These are phyloP conservation scores for Cetraspora pellucida DNA, from an alignment of 192 early-diverging fungal species.

Conservation along the genomic window DNA sequence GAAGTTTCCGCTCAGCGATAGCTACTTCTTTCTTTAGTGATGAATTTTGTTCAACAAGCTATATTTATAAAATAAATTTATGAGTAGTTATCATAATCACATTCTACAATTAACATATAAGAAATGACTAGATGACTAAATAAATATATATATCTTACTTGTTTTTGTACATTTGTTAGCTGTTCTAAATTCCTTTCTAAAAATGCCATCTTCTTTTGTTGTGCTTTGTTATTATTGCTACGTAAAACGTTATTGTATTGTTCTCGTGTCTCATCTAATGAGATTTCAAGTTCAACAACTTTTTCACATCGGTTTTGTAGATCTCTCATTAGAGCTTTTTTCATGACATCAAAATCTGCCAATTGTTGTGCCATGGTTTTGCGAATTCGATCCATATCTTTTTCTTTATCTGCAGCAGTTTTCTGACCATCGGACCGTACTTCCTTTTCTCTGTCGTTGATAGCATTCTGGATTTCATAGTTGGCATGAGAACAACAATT, in stretches of 20 bases:
- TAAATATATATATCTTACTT: constrained; percentile 40
- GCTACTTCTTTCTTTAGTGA: constrained; percentile 93
- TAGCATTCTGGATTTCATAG: constrained; percentile 8
- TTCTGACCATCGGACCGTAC: constrained; percentile 33
- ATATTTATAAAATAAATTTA: background rate
- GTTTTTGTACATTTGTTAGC: constrained; percentile 93
- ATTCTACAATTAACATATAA: background rate
- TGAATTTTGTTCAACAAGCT: constrained; percentile 95
- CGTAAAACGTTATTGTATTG: constrained; percentile 87
- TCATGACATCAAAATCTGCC: constrained; percentile 96
- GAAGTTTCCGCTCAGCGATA: constrained; percentile 88
- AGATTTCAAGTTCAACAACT: constrained; percentile 97
- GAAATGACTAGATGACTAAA: background rate
- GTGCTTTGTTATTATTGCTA: constrained; percentile 79
- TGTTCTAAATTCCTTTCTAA: constrained; percentile 97
- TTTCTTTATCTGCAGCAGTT: constrained; percentile 64
- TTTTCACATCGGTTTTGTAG: constrained; percentile 97
- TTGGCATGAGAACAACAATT: background rate
- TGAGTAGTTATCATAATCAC: background rate
- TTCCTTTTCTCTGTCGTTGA: constrained; percentile 9
- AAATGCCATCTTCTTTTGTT: constrained; percentile 97
- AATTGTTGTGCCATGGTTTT: constrained; percentile 80
- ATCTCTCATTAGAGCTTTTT: constrained; percentile 97
- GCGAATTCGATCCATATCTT: constrained; percentile 78
- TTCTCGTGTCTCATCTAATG: constrained; percentile 94